phyloP scores from a whole-genome alignment of 345 rosid species.

The Jatropha curcas region DNA sequence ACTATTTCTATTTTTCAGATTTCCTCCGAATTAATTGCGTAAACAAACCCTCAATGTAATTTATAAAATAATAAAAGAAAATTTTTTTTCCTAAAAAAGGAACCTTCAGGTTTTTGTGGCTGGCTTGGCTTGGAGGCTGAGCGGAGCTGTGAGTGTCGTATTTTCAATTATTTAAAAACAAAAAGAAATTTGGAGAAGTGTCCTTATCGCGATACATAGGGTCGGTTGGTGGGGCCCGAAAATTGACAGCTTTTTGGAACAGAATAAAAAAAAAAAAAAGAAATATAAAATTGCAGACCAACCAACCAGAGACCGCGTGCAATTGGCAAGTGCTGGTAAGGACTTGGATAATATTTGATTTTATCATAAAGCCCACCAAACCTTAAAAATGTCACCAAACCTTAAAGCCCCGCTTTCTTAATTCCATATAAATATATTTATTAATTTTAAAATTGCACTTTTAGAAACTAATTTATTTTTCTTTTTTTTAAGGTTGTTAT shows the following conservation, averaged over 20 bases:
- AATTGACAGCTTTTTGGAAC: conserved; percentile 13
- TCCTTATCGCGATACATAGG: conserved; percentile 37
- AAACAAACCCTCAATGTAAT: neutral
- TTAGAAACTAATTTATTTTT: neutral
- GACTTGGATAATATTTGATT: conserved; percentile 21
- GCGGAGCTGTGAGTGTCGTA: neutral
- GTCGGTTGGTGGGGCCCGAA: conserved; percentile 47
- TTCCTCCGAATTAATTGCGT: neutral
- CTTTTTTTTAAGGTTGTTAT: conserved; percentile 2
- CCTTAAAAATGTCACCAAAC: conserved; percentile 31
- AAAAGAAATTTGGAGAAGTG: conserved; percentile 44
- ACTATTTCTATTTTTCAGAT: neutral
- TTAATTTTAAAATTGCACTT: conserved; percentile 33
- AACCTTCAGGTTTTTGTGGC: neutral
- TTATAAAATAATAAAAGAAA: too few species aligned
- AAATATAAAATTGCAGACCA: conserved; percentile 31
- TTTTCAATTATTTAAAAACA: too few species aligned
- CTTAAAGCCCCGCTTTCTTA: conserved; percentile 16
- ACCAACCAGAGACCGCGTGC: conserved; percentile 63
- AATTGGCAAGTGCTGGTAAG: conserved; percentile 40
- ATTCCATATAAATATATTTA: neutral
- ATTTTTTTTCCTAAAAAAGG: too few species aligned
- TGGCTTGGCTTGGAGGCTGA: neutral
- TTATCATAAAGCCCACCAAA: conserved; percentile 11
- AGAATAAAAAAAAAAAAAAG: neutral